Conservation (phyloP, 495 filamentous ascomycete genomes). For the Trichoderma orchidacearum region DNA sequence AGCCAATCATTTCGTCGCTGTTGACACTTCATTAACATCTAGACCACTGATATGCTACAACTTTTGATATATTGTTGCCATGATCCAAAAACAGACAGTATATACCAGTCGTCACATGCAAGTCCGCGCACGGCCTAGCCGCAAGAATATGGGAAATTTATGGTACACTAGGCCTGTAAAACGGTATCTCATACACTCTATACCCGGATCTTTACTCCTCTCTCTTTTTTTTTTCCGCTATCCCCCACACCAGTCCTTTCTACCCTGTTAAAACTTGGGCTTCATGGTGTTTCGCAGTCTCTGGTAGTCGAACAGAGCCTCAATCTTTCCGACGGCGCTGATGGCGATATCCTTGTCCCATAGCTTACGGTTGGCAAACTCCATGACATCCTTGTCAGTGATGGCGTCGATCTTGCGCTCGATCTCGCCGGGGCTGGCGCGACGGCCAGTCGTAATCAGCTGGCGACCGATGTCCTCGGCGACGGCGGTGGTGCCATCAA, state of each 20-base stretch:
- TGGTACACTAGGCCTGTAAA: conserved; percentile 3
- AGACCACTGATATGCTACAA: not conserved
- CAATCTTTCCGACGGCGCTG: conserved; percentile 81
- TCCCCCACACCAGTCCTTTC: not conserved
- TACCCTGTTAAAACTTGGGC: conserved; percentile 6
- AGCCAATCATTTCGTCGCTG: too few relatives aligned
- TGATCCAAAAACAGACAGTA: not conserved
- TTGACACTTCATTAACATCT: not conserved
- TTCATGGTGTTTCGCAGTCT: conserved; percentile 79
- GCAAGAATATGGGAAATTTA: conserved; percentile 2
- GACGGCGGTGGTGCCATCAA: conserved; percentile 93
- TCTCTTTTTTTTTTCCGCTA: not conserved
- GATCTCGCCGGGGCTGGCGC: conserved; percentile 84
- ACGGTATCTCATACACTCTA: conserved; percentile 6
- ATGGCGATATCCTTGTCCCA: conserved; percentile 97
- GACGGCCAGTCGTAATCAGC: conserved; percentile 90
- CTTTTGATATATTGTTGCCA: too few relatives aligned
- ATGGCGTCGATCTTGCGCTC: conserved; percentile 77
- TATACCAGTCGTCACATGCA: not conserved
- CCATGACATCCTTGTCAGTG: conserved; percentile 94
- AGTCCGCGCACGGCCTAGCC: not conserved
- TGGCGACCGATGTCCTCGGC: conserved; percentile 98
- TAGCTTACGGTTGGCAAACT: conserved; percentile 76
- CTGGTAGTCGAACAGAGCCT: conserved; percentile 83
- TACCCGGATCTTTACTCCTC: conserved; percentile 2